phyloP scores from a whole-genome alignment of 2,329 filamentous ascomycete species.

The Grosmannia clavigera region DNA sequence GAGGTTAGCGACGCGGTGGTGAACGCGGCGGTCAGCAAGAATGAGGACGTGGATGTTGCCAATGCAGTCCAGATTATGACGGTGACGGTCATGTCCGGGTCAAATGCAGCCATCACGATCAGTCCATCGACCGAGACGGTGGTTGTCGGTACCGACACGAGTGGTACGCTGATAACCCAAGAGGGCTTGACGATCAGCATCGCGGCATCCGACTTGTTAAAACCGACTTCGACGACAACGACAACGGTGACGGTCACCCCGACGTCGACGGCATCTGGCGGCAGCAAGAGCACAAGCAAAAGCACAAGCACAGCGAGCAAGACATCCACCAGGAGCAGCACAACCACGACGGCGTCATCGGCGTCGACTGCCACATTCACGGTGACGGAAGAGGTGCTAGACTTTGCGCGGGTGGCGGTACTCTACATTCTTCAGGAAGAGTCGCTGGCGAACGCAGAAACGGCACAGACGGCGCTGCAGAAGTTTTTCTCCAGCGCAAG shows the following conservation, averaged over 20 bases:
- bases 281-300: slow-evolving; percentile 13
- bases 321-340: slow-evolving; percentile 11
- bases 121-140: background rate
- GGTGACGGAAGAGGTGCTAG: slow-evolving; percentile 42
- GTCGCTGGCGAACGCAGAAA: slow-evolving; percentile 34
- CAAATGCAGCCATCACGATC: background rate
- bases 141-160: background rate
- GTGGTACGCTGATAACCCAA: slow-evolving; percentile 13
- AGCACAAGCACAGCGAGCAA: slow-evolving; percentile 11
- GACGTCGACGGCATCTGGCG: slow-evolving; percentile 16
- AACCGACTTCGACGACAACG: slow-evolving; percentile 11
- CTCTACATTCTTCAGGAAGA: slow-evolving; percentile 49
- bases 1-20: background rate
- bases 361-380: slow-evolving; percentile 27
- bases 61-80: slow-evolving; percentile 10
- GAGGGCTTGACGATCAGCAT: slow-evolving; percentile 2
- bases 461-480: slow-evolving; percentile 42
- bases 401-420: slow-evolving; percentile 51
- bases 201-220: slow-evolving; percentile 9
- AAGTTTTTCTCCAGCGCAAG: slow-evolving; percentile 35
- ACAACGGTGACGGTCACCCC: slow-evolving; percentile 15
- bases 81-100: slow-evolving; percentile 5
- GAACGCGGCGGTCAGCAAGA: background rate
- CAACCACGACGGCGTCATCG: slow-evolving; percentile 22
- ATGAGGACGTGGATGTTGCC: slow-evolving; percentile 1